Evolutionary conservation across 352 stramenopile genomes (phyloP).

Genomic region (Globisporangium paddicum): DNA sequence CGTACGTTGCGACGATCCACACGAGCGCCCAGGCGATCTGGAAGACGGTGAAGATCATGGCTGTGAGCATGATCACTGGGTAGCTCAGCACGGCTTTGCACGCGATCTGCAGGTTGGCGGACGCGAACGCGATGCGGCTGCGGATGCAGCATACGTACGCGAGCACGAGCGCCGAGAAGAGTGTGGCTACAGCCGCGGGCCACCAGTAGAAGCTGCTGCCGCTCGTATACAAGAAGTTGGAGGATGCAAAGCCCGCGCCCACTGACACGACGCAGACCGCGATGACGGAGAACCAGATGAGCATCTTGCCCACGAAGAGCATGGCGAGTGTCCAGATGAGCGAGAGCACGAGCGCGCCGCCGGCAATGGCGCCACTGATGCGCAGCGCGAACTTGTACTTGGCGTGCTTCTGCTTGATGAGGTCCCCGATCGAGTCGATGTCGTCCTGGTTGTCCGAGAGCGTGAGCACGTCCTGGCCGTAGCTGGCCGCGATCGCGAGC

Average conservation of each 20-base stretch:
- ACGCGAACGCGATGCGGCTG: conserved; percentile 63
- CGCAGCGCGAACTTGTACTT: conserved; percentile 56
- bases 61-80: conserved; percentile 57
- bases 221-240: conserved; percentile 34
- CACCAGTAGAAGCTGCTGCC: conserved; percentile 43
- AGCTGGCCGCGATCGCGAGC: conserved; percentile 18
- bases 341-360: conserved; percentile 28
- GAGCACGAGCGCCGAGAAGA: conserved; percentile 41
- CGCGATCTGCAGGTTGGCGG: conserved; percentile 76
- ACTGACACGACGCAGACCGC: conserved; percentile 36
- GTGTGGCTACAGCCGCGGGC: conserved; percentile 31
- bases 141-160: conserved; percentile 58
- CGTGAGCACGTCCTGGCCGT: conserved; percentile 23
- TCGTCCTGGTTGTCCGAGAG: conserved; percentile 9
- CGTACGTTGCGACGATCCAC: conserved; percentile 69
- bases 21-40: conserved; percentile 70
- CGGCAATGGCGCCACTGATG: conserved; percentile 42
- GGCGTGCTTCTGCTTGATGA: conserved; percentile 37
- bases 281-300: conserved; percentile 59
- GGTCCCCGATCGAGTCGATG: conserved; percentile 4
- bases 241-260: conserved; percentile 25
- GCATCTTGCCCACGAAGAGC: conserved; percentile 46
- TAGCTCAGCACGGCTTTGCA: conserved; percentile 74
- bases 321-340: conserved; percentile 52
- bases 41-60: conserved; percentile 69